A percentile compares a stretch with the other conserved stretches of the same genome.
Evolutionary conservation across 768 basidiomycete genomes (phyloP).

Genomic region (Macrolepiota dolichaula): DNA sequence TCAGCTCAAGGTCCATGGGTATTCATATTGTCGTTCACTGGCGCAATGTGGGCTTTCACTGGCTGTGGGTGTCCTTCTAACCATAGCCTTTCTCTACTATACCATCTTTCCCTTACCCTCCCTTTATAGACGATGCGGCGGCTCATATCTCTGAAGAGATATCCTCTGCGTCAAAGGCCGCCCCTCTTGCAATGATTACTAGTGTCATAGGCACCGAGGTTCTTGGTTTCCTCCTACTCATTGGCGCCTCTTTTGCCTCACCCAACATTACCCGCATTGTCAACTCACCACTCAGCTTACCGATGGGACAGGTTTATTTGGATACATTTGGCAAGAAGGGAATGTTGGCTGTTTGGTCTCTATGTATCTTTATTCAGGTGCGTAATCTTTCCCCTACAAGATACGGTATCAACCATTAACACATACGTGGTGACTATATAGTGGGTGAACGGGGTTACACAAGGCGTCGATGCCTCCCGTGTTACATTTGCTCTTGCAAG

Average conservation of each 20-base stretch:
- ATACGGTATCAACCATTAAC: not conserved
- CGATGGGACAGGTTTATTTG: constrained; percentile 60
- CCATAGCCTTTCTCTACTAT: not conserved
- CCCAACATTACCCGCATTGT: constrained; percentile 44
- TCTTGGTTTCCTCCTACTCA: constrained; percentile 51
- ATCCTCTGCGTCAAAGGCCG: constrained; percentile 48
- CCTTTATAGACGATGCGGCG: constrained; percentile 52
- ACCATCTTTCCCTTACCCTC: not conserved
- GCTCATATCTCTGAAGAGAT: constrained; percentile 66
- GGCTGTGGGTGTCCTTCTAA: constrained; percentile 42
- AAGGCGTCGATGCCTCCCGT: constrained; percentile 62
- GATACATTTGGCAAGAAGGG: constrained; percentile 54
- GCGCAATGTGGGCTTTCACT: constrained; percentile 65
- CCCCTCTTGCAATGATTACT: constrained; percentile 54
- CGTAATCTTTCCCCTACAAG: not conserved
- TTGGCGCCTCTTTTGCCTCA: constrained; percentile 56
- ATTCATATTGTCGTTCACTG: constrained; percentile 57
- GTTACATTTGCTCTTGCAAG: constrained; percentile 62
- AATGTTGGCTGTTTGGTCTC: constrained; percentile 60
- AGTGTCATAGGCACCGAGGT: constrained; percentile 49
- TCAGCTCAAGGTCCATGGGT: constrained; percentile 50
- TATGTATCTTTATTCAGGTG: constrained; percentile 41
- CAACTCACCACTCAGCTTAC: constrained; percentile 40
- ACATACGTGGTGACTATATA: constrained; percentile 13
- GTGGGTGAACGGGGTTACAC: constrained; percentile 64